These are phyloP conservation scores for Alternaria sp. DNA, from an alignment of 2,329 filamentous ascomycete genomes.

Conservation along the genomic window DNA sequence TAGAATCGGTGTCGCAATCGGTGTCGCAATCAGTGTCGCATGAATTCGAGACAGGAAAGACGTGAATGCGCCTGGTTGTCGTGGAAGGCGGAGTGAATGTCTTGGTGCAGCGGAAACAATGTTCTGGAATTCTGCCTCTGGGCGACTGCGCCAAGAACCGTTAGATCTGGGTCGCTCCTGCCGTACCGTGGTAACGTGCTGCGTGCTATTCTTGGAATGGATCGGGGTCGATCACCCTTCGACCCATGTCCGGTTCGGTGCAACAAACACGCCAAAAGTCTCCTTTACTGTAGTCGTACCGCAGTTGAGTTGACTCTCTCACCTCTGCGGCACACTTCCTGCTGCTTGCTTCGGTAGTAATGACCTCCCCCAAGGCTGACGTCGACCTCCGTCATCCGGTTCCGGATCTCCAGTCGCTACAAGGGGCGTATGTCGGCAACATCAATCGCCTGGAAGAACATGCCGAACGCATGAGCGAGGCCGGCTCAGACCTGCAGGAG, in stretches of 20 bases:
- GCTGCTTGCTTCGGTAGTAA: constrained; percentile 28
- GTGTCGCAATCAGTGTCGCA: not conserved
- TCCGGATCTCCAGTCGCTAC: constrained; percentile 69
- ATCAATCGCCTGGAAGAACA: constrained; percentile 79
- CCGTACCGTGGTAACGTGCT: constrained; percentile 13
- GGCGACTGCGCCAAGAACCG: constrained; percentile 24
- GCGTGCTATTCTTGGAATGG: constrained; percentile 36
- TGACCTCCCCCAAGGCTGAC: constrained; percentile 29
- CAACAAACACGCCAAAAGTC: constrained; percentile 24
- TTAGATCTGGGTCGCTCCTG: constrained; percentile 20
- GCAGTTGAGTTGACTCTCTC: constrained; percentile 1
- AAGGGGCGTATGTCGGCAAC: constrained; percentile 71
- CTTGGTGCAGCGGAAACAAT: constrained; percentile 3
- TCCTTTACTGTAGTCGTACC: constrained; percentile 18
- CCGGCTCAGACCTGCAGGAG: constrained; percentile 77
- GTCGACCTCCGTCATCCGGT: constrained; percentile 61
- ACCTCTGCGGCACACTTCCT: not conserved
- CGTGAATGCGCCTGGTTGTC: not conserved
- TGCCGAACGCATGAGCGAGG: constrained; percentile 76
- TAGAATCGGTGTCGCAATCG: not conserved
- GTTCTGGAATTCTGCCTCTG: constrained; percentile 4
- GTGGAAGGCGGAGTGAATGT: not conserved
- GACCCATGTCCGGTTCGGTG: constrained; percentile 25
- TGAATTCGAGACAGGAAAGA: not conserved
- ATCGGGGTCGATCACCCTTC: constrained; percentile 7